These are phyloP conservation scores for Isoetes taiwanensis DNA, from an alignment of 75 land plant species.

Conservation along the genomic window DNA sequence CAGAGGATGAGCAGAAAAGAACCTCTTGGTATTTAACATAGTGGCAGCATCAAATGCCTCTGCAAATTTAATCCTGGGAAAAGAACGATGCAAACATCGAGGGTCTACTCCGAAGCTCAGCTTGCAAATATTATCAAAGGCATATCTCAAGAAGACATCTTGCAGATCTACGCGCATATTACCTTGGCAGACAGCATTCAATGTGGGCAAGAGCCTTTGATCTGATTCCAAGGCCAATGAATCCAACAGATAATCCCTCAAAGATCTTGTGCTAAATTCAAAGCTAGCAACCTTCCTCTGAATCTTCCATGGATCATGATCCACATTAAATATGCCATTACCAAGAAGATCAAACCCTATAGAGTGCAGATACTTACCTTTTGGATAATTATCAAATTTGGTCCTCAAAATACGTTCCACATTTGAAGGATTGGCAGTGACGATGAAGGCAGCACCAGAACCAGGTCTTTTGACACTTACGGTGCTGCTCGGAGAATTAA, in stretches of 20 bases:
- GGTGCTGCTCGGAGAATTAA: neutral
- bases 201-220: neutral
- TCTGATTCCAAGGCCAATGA: neutral
- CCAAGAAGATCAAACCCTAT: neutral
- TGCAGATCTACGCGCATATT: neutral
- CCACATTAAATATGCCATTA: neutral
- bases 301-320: neutral
- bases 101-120: neutral
- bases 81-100: neutral
- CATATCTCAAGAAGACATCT: neutral
- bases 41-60: slow-evolving; percentile 38
- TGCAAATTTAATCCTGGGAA: slow-evolving; percentile 12
- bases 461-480: neutral
- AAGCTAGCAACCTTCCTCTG: neutral
- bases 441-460: neutral
- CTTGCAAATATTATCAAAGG: neutral
- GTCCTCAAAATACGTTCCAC: neutral
- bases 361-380: neutral
- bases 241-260: neutral
- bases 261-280: neutral
- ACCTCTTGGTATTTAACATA: slow-evolving; percentile 17
- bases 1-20: slow-evolving; percentile 10
- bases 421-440: neutral
- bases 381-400: neutral
- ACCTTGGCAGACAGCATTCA: neutral